Evolutionary conservation across 2,329 filamentous ascomycete species (phyloP).

Genomic region (Paracoccidioides lutzii): DNA sequence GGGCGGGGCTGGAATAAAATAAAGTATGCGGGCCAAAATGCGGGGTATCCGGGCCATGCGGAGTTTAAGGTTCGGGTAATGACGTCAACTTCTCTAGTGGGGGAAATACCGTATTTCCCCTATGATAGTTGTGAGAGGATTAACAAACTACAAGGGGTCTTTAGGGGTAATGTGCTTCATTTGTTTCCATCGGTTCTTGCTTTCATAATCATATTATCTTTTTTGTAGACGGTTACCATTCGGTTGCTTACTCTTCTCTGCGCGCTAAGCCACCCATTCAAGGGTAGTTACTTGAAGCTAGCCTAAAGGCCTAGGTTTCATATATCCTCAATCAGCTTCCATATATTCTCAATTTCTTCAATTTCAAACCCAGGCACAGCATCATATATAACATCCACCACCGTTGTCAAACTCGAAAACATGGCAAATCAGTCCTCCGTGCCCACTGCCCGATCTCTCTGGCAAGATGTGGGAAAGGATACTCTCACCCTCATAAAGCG

Average conservation of each 20-base stretch:
- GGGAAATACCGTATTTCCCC: too few relatives aligned
- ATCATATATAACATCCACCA: not conserved
- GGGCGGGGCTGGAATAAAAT: too few relatives aligned
- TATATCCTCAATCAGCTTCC: not conserved
- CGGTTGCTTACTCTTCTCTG: too few relatives aligned
- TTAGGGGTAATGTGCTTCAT: too few relatives aligned
- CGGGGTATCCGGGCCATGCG: not conserved
- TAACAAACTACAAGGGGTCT: too few relatives aligned
- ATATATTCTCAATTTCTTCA: not conserved
- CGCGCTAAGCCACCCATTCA: too few relatives aligned
- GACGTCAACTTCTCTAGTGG: not conserved
- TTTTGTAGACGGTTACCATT: too few relatives aligned
- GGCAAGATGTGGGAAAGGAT: constrained; percentile 5
- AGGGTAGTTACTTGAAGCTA: too few relatives aligned
- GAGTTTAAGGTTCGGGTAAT: not conserved
- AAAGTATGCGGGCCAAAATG: not conserved
- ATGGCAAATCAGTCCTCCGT: constrained; percentile 1
- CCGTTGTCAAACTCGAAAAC: not conserved
- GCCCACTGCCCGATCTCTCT: constrained; percentile 5
- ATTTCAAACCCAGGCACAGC: not conserved
- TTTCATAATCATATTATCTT: too few relatives aligned
- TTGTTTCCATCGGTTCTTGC: too few relatives aligned
- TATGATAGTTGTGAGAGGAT: too few relatives aligned
- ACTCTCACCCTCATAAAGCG: constrained; percentile 5
- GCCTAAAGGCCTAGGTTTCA: too few relatives aligned